Conservation (phyloP, 2,329 filamentous ascomycete species). For the Cyclaneusma minus region DNA sequence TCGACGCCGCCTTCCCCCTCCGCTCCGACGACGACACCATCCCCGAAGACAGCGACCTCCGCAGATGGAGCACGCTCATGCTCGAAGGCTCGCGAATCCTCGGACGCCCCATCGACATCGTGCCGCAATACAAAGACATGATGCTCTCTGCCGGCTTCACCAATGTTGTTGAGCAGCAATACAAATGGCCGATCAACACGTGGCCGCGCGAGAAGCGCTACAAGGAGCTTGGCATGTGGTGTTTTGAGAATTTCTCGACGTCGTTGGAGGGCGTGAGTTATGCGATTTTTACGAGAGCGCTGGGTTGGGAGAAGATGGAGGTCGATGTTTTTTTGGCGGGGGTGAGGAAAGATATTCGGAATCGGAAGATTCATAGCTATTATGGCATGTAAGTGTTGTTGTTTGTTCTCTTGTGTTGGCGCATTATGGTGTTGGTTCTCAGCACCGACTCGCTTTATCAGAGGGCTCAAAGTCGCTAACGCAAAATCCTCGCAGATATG, state of each 20-base stretch:
- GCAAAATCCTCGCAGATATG: too few species aligned
- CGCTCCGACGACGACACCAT: conserved; percentile 27
- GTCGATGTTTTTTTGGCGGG: conserved; percentile 22
- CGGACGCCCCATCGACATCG: conserved; percentile 21
- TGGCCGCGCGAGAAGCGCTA: conserved; percentile 35
- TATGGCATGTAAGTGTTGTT: conserved; percentile 13
- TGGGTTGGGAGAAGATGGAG: conserved; percentile 22
- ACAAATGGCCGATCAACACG: conserved; percentile 32
- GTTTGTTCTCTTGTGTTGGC: too few species aligned
- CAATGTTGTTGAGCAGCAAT: conserved; percentile 30
- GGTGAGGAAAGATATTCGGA: conserved; percentile 22
- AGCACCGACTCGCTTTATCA: too few species aligned
- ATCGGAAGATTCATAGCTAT: conserved; percentile 22
- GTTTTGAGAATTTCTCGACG: conserved; percentile 9
- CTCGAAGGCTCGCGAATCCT: conserved; percentile 17
- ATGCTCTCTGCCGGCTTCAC: conserved; percentile 36
- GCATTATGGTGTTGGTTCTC: too few species aligned
- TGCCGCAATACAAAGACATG: conserved; percentile 21
- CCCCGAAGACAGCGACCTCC: conserved; percentile 7
- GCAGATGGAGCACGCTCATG: conserved; percentile 12
- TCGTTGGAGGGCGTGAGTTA: conserved; percentile 12
- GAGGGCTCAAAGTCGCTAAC: too few species aligned
- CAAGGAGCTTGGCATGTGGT: conserved; percentile 30
- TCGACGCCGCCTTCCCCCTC: conserved; percentile 25
- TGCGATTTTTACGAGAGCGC: conserved; percentile 22